A percentile compares a stretch with the other conserved stretches of the same genome.
phyloP scores from a whole-genome alignment of 164 flowering plant species.

The Nelumbo lutea region DNA sequence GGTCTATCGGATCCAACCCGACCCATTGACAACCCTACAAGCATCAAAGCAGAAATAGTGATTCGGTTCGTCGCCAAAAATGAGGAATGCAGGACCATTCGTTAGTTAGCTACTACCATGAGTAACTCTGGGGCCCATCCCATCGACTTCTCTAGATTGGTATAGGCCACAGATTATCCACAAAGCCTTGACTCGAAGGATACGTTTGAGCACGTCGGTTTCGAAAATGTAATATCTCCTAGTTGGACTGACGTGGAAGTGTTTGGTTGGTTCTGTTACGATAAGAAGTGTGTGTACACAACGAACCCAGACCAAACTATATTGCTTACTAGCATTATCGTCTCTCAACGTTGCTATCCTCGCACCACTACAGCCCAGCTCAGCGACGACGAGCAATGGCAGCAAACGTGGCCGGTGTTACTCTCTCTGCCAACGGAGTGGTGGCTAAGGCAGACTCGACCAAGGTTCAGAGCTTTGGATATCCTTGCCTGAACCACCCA shows the following conservation, averaged over 20 bases:
- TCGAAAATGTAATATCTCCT: conserved; percentile 11
- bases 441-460: conserved; percentile 30
- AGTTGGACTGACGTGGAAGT: conserved; percentile 24
- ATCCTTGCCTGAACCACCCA: conserved; percentile 31
- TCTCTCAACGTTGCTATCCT: not conserved
- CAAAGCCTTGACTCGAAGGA: not conserved
- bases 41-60: too few species aligned
- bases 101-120: too few species aligned
- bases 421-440: conserved; percentile 34
- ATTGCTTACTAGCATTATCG: conserved; percentile 5
- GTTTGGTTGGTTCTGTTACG: conserved; percentile 26
- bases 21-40: too few species aligned
- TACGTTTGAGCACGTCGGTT: not conserved
- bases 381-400: conserved; percentile 34
- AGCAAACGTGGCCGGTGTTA: conserved; percentile 40
- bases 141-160: too few species aligned
- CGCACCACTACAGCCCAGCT: not conserved
- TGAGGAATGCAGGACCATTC: too few species aligned
- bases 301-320: conserved; percentile 9
- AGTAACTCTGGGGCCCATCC: too few species aligned
- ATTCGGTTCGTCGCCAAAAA: too few species aligned
- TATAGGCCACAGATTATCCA: not conserved
- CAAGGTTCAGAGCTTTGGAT: conserved; percentile 15
- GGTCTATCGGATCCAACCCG: too few species aligned
- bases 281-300: conserved; percentile 49